Percentiles rank a stretch among this genome's conserved stretches.
Conservation (phyloP, 768 basidiomycete genomes). For the Rhodocollybia butyracea region DNA sequence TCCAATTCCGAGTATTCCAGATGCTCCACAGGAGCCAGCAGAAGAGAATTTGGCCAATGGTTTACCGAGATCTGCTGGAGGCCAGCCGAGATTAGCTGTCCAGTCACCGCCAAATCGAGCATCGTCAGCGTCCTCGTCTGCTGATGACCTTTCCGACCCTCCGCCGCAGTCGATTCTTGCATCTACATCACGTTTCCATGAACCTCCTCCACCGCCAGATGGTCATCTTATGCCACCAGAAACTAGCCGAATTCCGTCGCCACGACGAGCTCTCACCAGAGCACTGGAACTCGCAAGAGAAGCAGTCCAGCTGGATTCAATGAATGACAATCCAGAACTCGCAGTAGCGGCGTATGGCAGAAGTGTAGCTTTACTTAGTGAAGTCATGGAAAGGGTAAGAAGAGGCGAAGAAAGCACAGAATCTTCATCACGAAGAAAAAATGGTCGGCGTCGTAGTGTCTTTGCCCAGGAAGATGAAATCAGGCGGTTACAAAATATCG, state of each 20-base stretch:
- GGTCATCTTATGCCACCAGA: slow-evolving; percentile 40
- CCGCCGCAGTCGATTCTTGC: slow-evolving; percentile 51
- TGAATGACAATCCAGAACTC: slow-evolving; percentile 83
- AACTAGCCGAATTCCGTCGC: slow-evolving; percentile 62
- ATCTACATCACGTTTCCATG: slow-evolving; percentile 30
- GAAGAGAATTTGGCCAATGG: not conserved
- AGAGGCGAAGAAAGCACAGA: slow-evolving; percentile 81
- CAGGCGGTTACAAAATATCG: slow-evolving; percentile 80
- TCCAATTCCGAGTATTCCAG: slow-evolving; percentile 70
- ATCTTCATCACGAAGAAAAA: slow-evolving; percentile 44
- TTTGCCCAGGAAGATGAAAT: slow-evolving; percentile 94
- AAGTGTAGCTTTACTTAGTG: slow-evolving; percentile 81
- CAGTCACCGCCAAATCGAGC: slow-evolving; percentile 59
- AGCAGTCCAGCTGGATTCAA: slow-evolving; percentile 84
- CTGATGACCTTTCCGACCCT: slow-evolving; percentile 56
- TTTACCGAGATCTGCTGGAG: slow-evolving; percentile 14
- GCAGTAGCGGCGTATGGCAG: slow-evolving; percentile 88
- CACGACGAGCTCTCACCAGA: slow-evolving; percentile 79
- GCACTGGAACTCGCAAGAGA: slow-evolving; percentile 87
- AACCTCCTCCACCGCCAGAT: slow-evolving; percentile 20
- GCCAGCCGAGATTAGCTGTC: slow-evolving; percentile 53
- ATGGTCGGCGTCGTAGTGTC: slow-evolving; percentile 68
- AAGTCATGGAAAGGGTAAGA: slow-evolving; percentile 90
- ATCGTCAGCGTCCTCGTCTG: slow-evolving; percentile 22
- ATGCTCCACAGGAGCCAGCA: slow-evolving; percentile 15